A percentile compares a stretch with the other conserved stretches of the same genome.
Conservation (phyloP, 768 basidiomycete genomes). For the Naganishia onofrii region DNA sequence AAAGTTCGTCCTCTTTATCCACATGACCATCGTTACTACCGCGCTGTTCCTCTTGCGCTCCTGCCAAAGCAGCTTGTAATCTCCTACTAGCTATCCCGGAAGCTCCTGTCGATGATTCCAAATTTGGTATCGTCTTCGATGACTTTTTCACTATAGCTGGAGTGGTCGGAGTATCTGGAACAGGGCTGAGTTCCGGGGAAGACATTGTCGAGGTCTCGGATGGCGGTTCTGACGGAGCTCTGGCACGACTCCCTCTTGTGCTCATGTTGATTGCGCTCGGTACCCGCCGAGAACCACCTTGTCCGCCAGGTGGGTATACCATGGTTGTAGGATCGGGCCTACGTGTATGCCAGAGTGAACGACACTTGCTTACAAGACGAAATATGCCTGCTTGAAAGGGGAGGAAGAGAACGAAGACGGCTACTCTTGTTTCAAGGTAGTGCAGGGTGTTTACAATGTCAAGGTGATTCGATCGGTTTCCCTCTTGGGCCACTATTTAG, state of each 20-base stretch:
- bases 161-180: conserved; percentile 23
- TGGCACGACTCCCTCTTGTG: conserved; percentile 9
- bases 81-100: not conserved
- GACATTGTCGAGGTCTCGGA: conserved; percentile 13
- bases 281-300: not conserved
- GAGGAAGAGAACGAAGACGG: not conserved
- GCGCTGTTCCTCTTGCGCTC: not conserved
- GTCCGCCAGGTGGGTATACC: not conserved
- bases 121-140: not conserved
- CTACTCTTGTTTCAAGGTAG: not conserved
- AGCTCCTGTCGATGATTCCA: not conserved
- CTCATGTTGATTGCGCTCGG: conserved; percentile 3
- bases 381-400: not conserved
- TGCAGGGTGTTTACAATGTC: not conserved
- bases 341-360: not conserved
- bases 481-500: no score
- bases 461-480: not conserved
- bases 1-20: not conserved
- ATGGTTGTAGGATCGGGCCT: not conserved
- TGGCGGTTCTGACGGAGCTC: not conserved
- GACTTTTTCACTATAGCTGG: conserved; percentile 15
- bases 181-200: conserved; percentile 12
- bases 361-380: not conserved
- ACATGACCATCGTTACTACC: not conserved
- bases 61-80: conserved; percentile 12